A percentile compares a stretch with the other conserved stretches of the same genome.
These are phyloP conservation scores for Cystofilobasidium macerans DNA, from an alignment of 768 basidiomycete species.

Conservation along the genomic window DNA sequence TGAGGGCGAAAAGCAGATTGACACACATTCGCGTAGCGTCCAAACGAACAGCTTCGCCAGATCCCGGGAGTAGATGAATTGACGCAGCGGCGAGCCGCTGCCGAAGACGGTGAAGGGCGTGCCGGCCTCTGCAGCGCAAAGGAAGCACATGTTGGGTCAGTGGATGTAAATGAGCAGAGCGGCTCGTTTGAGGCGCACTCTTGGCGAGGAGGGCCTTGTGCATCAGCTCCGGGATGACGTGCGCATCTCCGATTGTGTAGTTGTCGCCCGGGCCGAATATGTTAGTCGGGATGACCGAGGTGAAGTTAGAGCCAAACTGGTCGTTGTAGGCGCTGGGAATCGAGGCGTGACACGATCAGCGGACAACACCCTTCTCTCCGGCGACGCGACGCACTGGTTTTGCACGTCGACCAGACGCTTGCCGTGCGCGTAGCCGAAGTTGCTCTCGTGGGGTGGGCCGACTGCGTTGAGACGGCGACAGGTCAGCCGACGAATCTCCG, in stretches of 20 bases:
- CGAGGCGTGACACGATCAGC: background rate
- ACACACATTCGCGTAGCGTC: slow-evolving; percentile 55
- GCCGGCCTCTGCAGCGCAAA: slow-evolving; percentile 50
- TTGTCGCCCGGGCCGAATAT: slow-evolving; percentile 92
- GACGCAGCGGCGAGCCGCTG: slow-evolving; percentile 83
- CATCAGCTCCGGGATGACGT: slow-evolving; percentile 87
- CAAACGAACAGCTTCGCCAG: slow-evolving; percentile 91
- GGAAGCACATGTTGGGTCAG: background rate
- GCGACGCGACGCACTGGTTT: slow-evolving; percentile 57
- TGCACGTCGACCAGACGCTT: slow-evolving; percentile 92
- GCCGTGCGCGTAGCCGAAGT: slow-evolving; percentile 93
- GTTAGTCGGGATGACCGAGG: slow-evolving; percentile 86
- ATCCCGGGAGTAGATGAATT: slow-evolving; percentile 95
- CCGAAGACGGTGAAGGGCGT: slow-evolving; percentile 81
- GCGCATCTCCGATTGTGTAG: slow-evolving; percentile 79
- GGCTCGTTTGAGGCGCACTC: slow-evolving; percentile 45
- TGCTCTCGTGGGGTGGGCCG: slow-evolving; percentile 74
- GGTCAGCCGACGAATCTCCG: background rate
- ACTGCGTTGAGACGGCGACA: slow-evolving; percentile 24
- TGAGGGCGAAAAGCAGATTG: background rate
- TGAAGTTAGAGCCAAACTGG: slow-evolving; percentile 87
- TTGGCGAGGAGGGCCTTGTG: slow-evolving; percentile 89
- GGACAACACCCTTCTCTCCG: too few species aligned
- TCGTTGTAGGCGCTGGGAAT: slow-evolving; percentile 65
- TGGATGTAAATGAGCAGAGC: background rate